phyloP scores from a whole-genome alignment of 1,284 basidiomycete genomes.

The Microbotryomycetes sp. region DNA sequence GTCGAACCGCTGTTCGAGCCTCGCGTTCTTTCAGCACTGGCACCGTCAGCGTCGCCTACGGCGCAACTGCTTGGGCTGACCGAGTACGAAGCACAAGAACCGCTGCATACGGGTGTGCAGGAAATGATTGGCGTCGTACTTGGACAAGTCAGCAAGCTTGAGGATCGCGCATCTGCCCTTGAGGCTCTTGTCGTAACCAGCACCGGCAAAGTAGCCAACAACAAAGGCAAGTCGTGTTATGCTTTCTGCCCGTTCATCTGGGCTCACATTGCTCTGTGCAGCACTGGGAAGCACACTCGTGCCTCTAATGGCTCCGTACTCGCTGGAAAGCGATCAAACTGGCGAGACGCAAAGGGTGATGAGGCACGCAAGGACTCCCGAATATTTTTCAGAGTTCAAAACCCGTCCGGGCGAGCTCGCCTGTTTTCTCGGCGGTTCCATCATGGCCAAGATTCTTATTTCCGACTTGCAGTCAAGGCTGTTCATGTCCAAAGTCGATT shows the following conservation, averaged over 20 bases:
- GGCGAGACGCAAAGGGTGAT: conserved; percentile 54
- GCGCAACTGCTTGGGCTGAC: conserved; percentile 31
- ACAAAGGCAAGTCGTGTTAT: conserved; percentile 56
- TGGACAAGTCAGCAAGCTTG: conserved; percentile 30
- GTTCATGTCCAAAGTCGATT: conserved; percentile 29
- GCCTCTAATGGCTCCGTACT: conserved; percentile 62
- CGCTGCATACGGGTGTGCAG: conserved; percentile 24
- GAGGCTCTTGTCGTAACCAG: conserved; percentile 60
- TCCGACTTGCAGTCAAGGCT: conserved; percentile 22
- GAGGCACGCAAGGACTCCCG: conserved; percentile 66
- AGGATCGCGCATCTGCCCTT: conserved; percentile 65
- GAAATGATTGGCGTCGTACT: conserved; percentile 48
- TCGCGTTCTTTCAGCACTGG: conserved; percentile 38
- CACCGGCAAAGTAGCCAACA: conserved; percentile 67
- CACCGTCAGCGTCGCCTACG: conserved; percentile 1
- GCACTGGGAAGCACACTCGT: conserved; percentile 55
- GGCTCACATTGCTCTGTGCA: conserved; percentile 42
- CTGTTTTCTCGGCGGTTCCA: conserved; percentile 38
- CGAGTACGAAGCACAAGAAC: conserved; percentile 19
- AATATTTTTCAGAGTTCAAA: conserved; percentile 86
- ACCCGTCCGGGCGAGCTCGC: conserved; percentile 56
- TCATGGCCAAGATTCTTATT: conserved; percentile 65
- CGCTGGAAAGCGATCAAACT: conserved; percentile 53
- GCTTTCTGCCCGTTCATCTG: not conserved
- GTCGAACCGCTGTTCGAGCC: conserved; percentile 85